Conservation (phyloP, 2,329 filamentous ascomycete genomes). For the Lachnum nothofagi region DNA sequence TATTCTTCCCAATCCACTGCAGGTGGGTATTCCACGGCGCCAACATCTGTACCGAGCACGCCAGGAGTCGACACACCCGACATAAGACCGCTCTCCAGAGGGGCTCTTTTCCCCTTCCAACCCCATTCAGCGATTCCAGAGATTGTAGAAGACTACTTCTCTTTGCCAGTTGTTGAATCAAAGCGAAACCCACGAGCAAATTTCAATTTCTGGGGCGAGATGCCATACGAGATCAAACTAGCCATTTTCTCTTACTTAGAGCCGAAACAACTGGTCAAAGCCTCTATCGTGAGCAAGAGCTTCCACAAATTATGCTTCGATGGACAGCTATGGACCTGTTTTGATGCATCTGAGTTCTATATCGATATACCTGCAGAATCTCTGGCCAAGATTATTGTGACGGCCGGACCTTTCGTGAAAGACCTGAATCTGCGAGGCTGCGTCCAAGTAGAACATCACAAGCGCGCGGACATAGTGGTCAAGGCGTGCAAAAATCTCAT, state of each 20-base stretch:
- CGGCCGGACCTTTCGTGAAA: constrained; percentile 83
- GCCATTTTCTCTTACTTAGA: constrained; percentile 69
- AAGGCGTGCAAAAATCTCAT: constrained; percentile 81
- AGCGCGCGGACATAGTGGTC: constrained; percentile 70
- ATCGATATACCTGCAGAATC: constrained; percentile 78
- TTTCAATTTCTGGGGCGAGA: constrained; percentile 69
- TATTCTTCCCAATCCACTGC: constrained; percentile 23
- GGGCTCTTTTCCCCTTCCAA: constrained; percentile 14
- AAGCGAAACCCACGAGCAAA: constrained; percentile 32
- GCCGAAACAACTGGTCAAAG: constrained; percentile 75
- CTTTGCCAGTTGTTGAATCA: constrained; percentile 15
- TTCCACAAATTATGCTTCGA: constrained; percentile 87
- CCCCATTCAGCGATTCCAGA: constrained; percentile 24
- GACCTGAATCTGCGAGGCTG: constrained; percentile 89
- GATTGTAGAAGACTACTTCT: constrained; percentile 32
- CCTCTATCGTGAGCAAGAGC: constrained; percentile 69
- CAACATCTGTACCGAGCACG: constrained; percentile 26
- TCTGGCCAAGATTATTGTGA: constrained; percentile 75
- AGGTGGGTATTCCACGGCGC: constrained; percentile 29
- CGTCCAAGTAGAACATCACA: constrained; percentile 78
- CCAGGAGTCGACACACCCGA: constrained; percentile 27
- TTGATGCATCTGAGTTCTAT: constrained; percentile 85
- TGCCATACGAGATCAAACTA: constrained; percentile 79
- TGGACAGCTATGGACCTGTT: constrained; percentile 82
- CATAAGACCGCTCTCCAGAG: constrained; percentile 19